Base-by-base conservation (phyloP, 768 basidiomycete species). In the Naganishia randhawae region DNA sequence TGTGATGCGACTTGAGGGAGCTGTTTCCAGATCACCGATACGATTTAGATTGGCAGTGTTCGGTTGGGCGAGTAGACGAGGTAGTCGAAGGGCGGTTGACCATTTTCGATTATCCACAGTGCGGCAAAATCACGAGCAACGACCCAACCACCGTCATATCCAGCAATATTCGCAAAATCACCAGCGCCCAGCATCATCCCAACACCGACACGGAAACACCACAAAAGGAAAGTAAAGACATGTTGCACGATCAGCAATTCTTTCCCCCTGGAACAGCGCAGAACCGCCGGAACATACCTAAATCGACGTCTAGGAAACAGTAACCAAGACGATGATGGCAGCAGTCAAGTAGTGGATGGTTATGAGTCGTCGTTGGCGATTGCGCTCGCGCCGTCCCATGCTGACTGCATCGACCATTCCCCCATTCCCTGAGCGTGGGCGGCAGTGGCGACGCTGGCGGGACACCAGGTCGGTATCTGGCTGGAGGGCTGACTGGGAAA, bases 251-350 rank as follows among this genome's bases (percentile, higher is more conserved):
- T 61, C 37, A 61, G 57, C 57, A 22, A 10, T 22, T 48, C 22
- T 42, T 41, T 22, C 16, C 22, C 14, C 25, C 27, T 41, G 8
- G 35, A 2, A 19, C n/a, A 41, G 9, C 27, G 5, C 10, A 14
- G n/a, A n/a, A n/a, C n/a, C n/a, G n/a, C n/a, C n/a, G n/a, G n/a
- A 25, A 61, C 57, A 61, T 61, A 61, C 57, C 57, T 61, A 61
- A 61, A 61, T 61, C 57, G 57, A 61, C 57, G 57, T 61, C 57
- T 61, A 22, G 29, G n/a, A n/a, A n/a, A n/a, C n/a, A 61, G 57
- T 5, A 35, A 35, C 16, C 7, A 39, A 61, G 29, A 4, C n/a
- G 5, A 3, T 25, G 16, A 61, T 16, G 0, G 37, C 29, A n/a
- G 45, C 45, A 48, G 45, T 48, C 45, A 48, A 48, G 45, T 48